These are phyloP conservation scores for Eremothecium sinecaudum DNA, from an alignment of 1,139 yeast species.

Conservation along the genomic window DNA sequence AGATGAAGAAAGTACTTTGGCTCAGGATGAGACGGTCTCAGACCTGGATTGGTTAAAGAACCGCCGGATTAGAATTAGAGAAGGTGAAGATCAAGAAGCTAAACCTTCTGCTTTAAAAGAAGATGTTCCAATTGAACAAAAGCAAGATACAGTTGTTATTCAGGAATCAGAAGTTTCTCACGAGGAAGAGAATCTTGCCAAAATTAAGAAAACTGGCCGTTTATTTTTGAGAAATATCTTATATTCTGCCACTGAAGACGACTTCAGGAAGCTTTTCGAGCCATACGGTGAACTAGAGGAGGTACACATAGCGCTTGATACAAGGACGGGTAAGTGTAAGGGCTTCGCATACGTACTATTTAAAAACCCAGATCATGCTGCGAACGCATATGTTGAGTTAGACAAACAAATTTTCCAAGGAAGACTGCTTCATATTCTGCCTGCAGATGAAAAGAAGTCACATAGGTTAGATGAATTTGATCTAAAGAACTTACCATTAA, in stretches of 20 bases:
- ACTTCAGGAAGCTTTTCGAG: slow-evolving; percentile 45
- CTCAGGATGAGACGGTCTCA: slow-evolving; percentile 48
- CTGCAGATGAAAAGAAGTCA: slow-evolving; percentile 72
- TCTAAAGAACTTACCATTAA: slow-evolving; percentile 77
- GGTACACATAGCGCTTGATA: slow-evolving; percentile 86
- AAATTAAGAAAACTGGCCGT: slow-evolving; percentile 66
- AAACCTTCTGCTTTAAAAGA: slow-evolving; percentile 2
- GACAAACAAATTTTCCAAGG: slow-evolving; percentile 95
- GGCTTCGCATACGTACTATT: slow-evolving; percentile 88
- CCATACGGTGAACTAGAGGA: slow-evolving; percentile 53
- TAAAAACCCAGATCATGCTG: slow-evolving; percentile 57
- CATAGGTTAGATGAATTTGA: slow-evolving; percentile 85
- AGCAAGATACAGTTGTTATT: slow-evolving; percentile 11
- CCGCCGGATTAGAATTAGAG: slow-evolving; percentile 66
- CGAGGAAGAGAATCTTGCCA: slow-evolving; percentile 40
- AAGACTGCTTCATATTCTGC: slow-evolving; percentile 77
- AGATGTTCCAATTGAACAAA: slow-evolving; percentile 5
- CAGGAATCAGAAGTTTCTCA: slow-evolving; percentile 28
- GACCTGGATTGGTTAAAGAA: slow-evolving; percentile 86
- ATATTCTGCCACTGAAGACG: slow-evolving; percentile 73
- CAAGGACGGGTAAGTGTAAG: slow-evolving; percentile 81
- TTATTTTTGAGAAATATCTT: slow-evolving; percentile 79
- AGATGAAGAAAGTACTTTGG: slow-evolving; percentile 27
- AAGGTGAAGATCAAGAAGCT: slow-evolving; percentile 29
- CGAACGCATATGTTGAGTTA: slow-evolving; percentile 56